Base-by-base conservation (phyloP, 2,329 filamentous ascomycete genomes). In the Phyllosticta citriasiana region DNA sequence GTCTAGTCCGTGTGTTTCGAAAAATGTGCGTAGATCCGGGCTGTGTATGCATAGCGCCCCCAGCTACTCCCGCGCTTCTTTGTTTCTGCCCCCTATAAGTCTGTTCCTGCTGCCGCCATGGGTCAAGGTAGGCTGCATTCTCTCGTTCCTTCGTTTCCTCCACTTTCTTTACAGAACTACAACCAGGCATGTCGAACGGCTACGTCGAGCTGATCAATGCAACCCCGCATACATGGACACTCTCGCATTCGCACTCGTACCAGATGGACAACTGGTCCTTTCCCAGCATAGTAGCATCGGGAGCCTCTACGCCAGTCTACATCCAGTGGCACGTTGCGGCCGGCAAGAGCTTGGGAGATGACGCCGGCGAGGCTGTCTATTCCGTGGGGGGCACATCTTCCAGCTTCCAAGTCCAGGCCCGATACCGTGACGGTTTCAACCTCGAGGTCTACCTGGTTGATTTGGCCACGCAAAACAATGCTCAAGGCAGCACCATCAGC, bases 201-300 rank as follows among this genome's bases (percentile, higher is more conserved):
- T 70, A 66, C 30, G 65, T 77, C 53, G 72, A 73, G 12, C 60
- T 76, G 25, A 66, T 77, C 55, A 77, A 77, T 66, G 74, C 73
- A 22, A 74, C 72, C n/a, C 72, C 74, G 2, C 72, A 73, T 51
- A 69, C 72, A 56, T 76, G 71, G 72, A 68, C 63, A 12, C 59
- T 72, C 56, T 68, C 60, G 33, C 62, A 66, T 25, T 67, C 69
- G 40, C 66, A 68, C 35, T 69, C 70, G 2, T 74, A 75, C 63
- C 72, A 76, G 59, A 75, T 77, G 73, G 69, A 70, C 52, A 65
- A 67, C 1, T 75, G 73, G 72, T 68, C 63, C 47, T 75, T 72
- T 70, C 70, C 60, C 6, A 25, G 71, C 2, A 70, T 69, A 1
- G 63, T 73, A 19, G 66, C 55, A 26, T 66, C 72, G 57, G 68